Evolutionary conservation across 1,284 basidiomycete species (phyloP).

Genomic region (Fomitopsis betulina): DNA sequence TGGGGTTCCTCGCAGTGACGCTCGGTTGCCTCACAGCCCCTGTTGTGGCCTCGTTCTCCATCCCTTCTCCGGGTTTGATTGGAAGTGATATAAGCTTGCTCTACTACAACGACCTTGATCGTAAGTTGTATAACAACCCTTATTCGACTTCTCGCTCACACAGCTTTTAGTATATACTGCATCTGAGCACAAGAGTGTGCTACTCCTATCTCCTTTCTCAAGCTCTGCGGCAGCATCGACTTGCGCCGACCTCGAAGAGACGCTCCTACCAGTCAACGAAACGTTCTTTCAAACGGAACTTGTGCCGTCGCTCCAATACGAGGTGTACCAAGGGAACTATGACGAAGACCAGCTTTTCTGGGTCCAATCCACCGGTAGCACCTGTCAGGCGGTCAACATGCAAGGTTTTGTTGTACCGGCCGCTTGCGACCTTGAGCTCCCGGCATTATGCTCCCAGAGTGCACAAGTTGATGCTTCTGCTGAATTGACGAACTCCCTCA

Average conservation of each 20-base stretch:
- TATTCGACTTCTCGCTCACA: neutral
- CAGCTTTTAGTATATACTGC: constrained; percentile 16
- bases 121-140: constrained; percentile 10
- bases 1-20: constrained; percentile 2
- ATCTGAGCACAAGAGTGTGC: constrained; percentile 17
- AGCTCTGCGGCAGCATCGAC: constrained; percentile 15
- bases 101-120: constrained; percentile 25
- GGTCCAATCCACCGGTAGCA: constrained; percentile 18
- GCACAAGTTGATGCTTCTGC: constrained; percentile 17
- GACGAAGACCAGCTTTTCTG: constrained; percentile 22
- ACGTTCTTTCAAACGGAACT: constrained; percentile 24
- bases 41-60: constrained; percentile 7
- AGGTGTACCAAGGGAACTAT: constrained; percentile 19
- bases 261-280: constrained; percentile 21
- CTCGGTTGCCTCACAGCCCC: constrained; percentile 4
- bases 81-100: constrained; percentile 20
- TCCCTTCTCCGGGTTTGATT: constrained; percentile 13
- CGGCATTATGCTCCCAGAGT: constrained; percentile 26
- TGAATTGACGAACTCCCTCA: constrained; percentile 15
- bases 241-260: constrained; percentile 22
- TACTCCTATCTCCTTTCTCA: constrained; percentile 17
- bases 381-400: constrained; percentile 22
- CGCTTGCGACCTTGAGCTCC: constrained; percentile 19
- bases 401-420: constrained; percentile 17
- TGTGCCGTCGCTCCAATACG: constrained; percentile 21